Base-by-base conservation (phyloP, 257 asterid genomes). In the Verbena officinalis region DNA sequence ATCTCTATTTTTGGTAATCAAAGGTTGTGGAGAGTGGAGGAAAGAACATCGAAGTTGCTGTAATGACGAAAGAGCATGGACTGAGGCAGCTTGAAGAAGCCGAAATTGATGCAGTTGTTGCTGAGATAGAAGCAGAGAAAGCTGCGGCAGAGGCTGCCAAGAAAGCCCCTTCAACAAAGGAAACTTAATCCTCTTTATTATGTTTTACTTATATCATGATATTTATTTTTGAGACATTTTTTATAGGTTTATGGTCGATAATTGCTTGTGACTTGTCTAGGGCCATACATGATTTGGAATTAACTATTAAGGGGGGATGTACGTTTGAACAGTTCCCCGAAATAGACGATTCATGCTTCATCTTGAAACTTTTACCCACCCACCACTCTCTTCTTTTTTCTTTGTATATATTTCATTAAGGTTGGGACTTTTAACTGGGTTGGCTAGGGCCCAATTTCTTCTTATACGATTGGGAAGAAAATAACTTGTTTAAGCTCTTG, bases 101-200 rank as follows among this genome's bases (percentile, higher is more conserved):
- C 63, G 98, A 92, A 67, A 92, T 89, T 6, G 98, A 92, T 62
- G 94, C 86, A 51, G 68, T 92, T 73, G 98, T 83, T 65, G 93
- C 88, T 7, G 96, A 89, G 57, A 89, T 89, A 30, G 97, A 89
- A 55, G 97, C 92, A 13, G 98, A 89, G 80, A 89, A 92, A 67
- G 96, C 98, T 1, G 98, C 98, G 59, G 97, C 97, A 3, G 98
- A 92, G 79, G 97, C 97, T 75, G 98, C 98, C 30, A 92, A 89
- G 84, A 92, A 92, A 78, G 89, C 76, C 53, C 97, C 91, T 9
- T 77, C 84, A n/a, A 54, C 65, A 38, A 78, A 59, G 83, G 89
- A 77, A 67, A 68, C 77, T 76, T 77, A 88, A 12, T 3, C 22
- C 22, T 11, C 1, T n/a, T 21, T 51, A n/a, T 34, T 10, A 4